These are phyloP conservation scores for Amborella trichopoda DNA, from an alignment of 164 flowering plant genomes.

Conservation along the genomic window DNA sequence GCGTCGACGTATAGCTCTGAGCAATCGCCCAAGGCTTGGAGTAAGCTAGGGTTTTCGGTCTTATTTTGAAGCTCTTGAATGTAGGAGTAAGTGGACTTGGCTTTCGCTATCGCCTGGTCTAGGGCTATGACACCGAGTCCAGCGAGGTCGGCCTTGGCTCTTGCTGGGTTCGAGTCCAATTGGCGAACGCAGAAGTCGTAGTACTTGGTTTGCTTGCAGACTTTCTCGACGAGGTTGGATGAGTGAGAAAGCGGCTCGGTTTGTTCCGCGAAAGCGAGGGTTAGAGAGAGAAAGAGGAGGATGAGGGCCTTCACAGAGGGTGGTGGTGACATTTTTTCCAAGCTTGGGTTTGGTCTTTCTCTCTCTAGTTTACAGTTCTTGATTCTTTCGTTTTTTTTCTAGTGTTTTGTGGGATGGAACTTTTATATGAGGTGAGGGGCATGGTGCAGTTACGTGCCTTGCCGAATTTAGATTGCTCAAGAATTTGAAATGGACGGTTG, in stretches of 20 bases:
- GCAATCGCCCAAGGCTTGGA: not conserved
- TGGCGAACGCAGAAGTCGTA: not conserved
- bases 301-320: too few species aligned
- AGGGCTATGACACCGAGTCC: not conserved
- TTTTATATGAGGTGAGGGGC: too few species aligned
- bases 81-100: not conserved
- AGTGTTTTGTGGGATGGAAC: too few species aligned
- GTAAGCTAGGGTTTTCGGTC: not conserved
- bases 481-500: too few species aligned
- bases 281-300: conserved; percentile 1
- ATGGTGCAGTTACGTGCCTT: too few species aligned
- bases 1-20: not conserved
- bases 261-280: not conserved
- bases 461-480: too few species aligned
- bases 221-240: not conserved
- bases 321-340: too few species aligned
- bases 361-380: too few species aligned
- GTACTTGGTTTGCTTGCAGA: conserved; percentile 3
- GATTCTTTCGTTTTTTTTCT: too few species aligned
- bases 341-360: too few species aligned
- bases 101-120: not conserved
- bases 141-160: not conserved
- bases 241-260: too few species aligned
- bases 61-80: not conserved
- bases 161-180: not conserved